phyloP scores from a whole-genome alignment of 2,329 filamentous ascomycete genomes.

The Falciphora oryzae region DNA sequence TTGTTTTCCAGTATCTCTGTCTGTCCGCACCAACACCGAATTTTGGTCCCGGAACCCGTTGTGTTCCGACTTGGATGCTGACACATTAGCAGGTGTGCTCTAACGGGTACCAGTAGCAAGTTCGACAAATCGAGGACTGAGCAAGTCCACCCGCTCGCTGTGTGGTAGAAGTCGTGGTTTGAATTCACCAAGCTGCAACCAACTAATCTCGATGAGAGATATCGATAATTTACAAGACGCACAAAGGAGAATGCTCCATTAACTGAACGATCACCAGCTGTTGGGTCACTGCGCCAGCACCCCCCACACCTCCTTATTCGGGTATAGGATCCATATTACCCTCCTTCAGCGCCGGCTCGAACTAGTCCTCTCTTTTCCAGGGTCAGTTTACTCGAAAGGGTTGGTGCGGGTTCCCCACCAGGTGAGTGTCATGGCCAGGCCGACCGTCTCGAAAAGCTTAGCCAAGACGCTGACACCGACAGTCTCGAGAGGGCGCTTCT shows the following conservation, averaged over 20 bases:
- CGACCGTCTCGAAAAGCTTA: constrained; percentile 88
- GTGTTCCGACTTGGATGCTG: not conserved
- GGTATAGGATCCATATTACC: not conserved
- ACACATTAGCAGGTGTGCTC: not conserved
- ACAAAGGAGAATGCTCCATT: not conserved
- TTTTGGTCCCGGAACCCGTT: too few relatives aligned
- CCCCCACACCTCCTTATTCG: too few relatives aligned
- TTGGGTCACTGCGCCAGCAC: not conserved
- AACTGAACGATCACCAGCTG: not conserved
- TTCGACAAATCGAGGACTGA: not conserved
- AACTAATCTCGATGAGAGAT: not conserved
- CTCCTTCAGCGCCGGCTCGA: not conserved
- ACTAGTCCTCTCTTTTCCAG: not conserved
- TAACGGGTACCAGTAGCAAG: not conserved
- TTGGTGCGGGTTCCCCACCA: constrained; percentile 97
- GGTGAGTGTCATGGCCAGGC: constrained; percentile 84
- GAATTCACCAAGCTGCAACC: not conserved
- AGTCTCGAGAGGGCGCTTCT: constrained; percentile 88
- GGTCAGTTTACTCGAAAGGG: constrained; percentile 67
- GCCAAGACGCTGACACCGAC: constrained; percentile 79
- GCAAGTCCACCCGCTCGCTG: not conserved
- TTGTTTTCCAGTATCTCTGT: not conserved
- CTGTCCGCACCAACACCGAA: too few relatives aligned
- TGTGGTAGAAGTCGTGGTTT: not conserved
- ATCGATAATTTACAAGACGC: not conserved